These are phyloP conservation scores for Luzula sylvatica DNA, from an alignment of 176 grass and related monocot species.

Conservation along the genomic window DNA sequence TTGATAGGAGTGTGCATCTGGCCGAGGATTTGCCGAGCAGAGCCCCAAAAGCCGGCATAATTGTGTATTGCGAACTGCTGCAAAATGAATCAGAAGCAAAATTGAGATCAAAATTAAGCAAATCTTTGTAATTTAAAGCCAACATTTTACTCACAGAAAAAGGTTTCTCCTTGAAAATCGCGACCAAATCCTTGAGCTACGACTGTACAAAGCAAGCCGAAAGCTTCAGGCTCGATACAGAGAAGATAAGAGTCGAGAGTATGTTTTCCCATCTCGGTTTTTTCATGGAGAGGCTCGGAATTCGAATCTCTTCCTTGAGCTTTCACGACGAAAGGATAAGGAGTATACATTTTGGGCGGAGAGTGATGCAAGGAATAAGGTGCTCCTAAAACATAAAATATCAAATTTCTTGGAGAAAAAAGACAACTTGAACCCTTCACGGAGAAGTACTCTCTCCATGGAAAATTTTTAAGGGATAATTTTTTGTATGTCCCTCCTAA, in stretches of 20 bases:
- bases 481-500: too few species aligned
- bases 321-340: not conserved
- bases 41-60: conserved; percentile 53
- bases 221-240: conserved; percentile 57
- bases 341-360: not conserved
- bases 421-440: too few species aligned
- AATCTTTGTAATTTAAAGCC: not conserved
- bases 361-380: too few species aligned
- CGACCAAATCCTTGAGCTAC: conserved; percentile 37
- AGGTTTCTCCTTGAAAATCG: conserved; percentile 48
- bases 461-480: too few species aligned
- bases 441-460: too few species aligned
- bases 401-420: too few species aligned
- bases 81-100: not conserved
- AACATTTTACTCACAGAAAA: conserved; percentile 32
- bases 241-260: conserved; percentile 39
- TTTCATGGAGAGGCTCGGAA: not conserved
- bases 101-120: too few species aligned
- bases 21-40: conserved; percentile 38
- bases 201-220: conserved; percentile 59
- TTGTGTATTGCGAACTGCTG: conserved; percentile 53
- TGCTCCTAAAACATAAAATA: too few species aligned
- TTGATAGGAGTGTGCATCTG: too few species aligned
- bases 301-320: conserved; percentile 11
- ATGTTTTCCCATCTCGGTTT: conserved; percentile 26